Base-by-base conservation (phyloP, 225 moss, liverwort and hornwort species). In the Neckera pumila region DNA sequence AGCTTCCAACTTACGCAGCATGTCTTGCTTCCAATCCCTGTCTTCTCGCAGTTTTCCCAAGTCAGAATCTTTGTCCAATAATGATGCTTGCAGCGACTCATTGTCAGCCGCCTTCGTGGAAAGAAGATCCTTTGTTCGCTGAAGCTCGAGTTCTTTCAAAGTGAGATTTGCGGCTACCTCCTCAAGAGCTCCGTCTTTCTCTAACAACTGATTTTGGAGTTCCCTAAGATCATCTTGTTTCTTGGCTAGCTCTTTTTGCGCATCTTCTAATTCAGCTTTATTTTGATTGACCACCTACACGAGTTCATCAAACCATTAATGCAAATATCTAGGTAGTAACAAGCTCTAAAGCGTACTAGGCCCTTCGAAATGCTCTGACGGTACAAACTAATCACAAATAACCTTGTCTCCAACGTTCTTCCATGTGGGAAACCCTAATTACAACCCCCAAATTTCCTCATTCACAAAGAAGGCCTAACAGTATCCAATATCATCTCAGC, bases 121-220 rank as follows among this genome's bases (percentile, higher is more conserved):
- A 82, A 90, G 85, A 28, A 82, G 61, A 81, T 69, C 88, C 56
- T 82, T 76, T 19, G 85, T 75, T 70, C 81, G 82, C 88, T 81
- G 36, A 53, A 90, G 70, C 82, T 90, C 90, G 23, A 82, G 43
- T 56, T 90, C 90, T 45, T 82, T 90, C 82, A 36, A 88, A 43
- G 36, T 30, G 61, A 90, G 88, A 69, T 81, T 81, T 43, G 85
- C 76, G 38, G 88, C 61, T 82, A 85, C 69, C 85, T 85, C 85
- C 81, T 90, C 88, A 67, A 90, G 76, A 53, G 88, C 88, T 53
- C 67, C 49, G 45, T 81, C 88, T 76, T 88, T 90, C 76, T 90
- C 90, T 43, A 76, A 81, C 88, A 90, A 76, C 28, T 81, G 67
- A 51, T 67, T 69, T n/a, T 70, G 88, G 61, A 90, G 76, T 67